Evolutionary conservation across 2,329 filamentous ascomycete genomes (phyloP).

Genomic region (Aureobasidium sp.): DNA sequence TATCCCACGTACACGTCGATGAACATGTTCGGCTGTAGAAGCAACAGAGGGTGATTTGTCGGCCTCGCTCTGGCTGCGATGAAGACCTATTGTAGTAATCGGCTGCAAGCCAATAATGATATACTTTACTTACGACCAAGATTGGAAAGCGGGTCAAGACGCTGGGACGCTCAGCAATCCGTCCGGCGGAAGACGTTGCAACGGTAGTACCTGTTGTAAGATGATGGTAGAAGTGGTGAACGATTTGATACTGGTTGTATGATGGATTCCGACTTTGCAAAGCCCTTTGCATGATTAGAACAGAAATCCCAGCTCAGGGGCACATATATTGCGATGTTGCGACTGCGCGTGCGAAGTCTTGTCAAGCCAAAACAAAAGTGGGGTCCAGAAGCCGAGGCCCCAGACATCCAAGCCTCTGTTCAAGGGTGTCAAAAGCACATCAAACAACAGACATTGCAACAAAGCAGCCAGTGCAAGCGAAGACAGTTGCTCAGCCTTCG

Average conservation of each 20-base stretch:
- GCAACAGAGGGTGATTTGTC: background rate
- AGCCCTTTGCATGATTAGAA: background rate
- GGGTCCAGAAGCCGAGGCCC: slow-evolving; percentile 3
- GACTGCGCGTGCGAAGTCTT: background rate
- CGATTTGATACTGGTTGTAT: background rate
- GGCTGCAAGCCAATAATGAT: background rate
- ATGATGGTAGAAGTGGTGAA: background rate
- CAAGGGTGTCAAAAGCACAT: background rate
- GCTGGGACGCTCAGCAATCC: background rate
- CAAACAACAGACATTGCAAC: background rate
- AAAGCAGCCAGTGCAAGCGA: background rate
- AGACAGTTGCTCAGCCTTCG: background rate
- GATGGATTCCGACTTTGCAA: background rate
- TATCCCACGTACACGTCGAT: background rate
- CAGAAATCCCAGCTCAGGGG: background rate
- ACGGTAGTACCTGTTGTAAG: background rate
- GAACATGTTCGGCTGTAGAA: background rate
- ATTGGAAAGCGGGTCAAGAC: slow-evolving; percentile 2
- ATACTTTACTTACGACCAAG: background rate
- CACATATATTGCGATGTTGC: background rate
- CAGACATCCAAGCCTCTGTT: background rate
- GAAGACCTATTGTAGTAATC: background rate
- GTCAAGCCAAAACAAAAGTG: slow-evolving; percentile 10
- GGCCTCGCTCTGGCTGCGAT: background rate
- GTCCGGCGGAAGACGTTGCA: background rate